Conservation (phyloP, 2,329 filamentous ascomycete genomes). For the Penicillium sp. region DNA sequence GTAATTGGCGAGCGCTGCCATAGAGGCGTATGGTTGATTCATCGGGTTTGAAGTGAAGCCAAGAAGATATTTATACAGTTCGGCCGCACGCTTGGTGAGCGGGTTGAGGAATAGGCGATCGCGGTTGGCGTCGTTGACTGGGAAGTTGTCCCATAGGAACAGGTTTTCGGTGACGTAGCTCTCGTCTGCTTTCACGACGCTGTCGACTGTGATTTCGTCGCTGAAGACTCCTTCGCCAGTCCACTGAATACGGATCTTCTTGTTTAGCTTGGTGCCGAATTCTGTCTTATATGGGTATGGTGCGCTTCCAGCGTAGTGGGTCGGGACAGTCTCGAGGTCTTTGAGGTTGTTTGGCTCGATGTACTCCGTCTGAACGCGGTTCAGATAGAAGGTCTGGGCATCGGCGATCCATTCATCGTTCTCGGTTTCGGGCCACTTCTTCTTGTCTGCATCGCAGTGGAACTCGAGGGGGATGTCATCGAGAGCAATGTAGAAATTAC, state of each 20-base stretch:
- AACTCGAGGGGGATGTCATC: not conserved
- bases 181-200: conserved; percentile 1
- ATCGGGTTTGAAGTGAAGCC: conserved; percentile 25
- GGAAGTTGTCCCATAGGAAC: conserved; percentile 26
- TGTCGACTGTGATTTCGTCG: conserved; percentile 14
- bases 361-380: not conserved
- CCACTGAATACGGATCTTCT: conserved; percentile 26
- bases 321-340: not conserved
- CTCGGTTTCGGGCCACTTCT: not conserved
- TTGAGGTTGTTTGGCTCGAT: not conserved
- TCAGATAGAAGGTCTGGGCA: not conserved
- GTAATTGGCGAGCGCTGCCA: not conserved
- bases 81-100: conserved; percentile 16
- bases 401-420: not conserved
- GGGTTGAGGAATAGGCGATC: conserved; percentile 25
- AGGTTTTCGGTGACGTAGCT: conserved; percentile 24
- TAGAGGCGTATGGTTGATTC: conserved; percentile 12
- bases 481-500: not conserved
- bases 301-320: not conserved
- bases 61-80: conserved; percentile 20
- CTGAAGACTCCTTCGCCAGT: conserved; percentile 26
- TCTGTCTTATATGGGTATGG: not conserved
- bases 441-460: not conserved
- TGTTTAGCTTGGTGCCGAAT: conserved; percentile 21
- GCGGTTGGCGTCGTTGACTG: conserved; percentile 24